Evolutionary conservation across 1,139 yeast species (phyloP).

Genomic region (Groenewaldozyma auringiensis): DNA sequence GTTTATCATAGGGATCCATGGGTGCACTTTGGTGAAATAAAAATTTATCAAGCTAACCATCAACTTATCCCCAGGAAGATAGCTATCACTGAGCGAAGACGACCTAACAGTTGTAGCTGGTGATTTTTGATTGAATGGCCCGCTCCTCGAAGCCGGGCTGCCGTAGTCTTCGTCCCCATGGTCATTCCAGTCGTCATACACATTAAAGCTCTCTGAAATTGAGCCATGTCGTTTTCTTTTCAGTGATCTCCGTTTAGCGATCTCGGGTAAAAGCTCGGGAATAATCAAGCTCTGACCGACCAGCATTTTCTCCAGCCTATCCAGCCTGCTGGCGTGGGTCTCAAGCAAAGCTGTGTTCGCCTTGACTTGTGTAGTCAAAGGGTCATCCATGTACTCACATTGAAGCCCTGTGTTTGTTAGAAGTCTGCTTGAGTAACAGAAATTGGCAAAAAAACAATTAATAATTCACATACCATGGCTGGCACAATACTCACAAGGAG

Average conservation of each 20-base stretch:
- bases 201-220: background rate
- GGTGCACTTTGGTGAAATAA: constrained; percentile 58
- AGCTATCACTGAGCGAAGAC: background rate
- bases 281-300: background rate
- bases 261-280: background rate
- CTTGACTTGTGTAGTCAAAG: background rate
- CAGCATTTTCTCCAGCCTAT: background rate
- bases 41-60: constrained; percentile 37
- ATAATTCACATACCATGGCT: background rate
- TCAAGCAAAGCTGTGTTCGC: background rate
- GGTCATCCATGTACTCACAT: background rate
- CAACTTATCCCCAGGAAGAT: background rate
- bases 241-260: background rate
- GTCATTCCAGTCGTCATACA: background rate
- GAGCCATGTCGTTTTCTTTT: background rate
- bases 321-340: background rate
- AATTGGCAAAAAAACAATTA: no score
- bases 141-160: background rate
- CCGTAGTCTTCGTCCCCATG: background rate
- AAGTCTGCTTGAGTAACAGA: no score
- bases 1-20: constrained; percentile 59
- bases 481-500: background rate
- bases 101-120: no score
- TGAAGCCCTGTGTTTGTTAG: background rate
- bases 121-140: background rate